These are phyloP conservation scores for Colletotrichum brevisporum DNA, from an alignment of 2,329 filamentous ascomycete species.

Conservation along the genomic window DNA sequence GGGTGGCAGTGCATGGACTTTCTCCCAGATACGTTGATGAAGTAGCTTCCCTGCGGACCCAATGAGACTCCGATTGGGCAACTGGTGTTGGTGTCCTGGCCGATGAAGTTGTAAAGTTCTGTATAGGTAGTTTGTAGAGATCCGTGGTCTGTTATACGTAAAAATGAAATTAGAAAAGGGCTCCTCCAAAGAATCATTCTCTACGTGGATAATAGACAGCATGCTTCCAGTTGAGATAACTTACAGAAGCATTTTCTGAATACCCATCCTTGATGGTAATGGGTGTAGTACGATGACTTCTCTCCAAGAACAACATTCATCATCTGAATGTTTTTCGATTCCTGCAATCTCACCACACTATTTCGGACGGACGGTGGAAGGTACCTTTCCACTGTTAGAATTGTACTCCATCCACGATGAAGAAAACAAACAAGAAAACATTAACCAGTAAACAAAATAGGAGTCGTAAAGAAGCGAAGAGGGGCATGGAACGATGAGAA, in stretches of 20 bases:
- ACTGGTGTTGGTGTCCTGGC: conserved; percentile 11
- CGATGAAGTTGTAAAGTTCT: conserved; percentile 15
- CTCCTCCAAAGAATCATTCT: not conserved
- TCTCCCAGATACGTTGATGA: conserved; percentile 18
- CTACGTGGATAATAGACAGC: not conserved
- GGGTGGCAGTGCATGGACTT: conserved; percentile 16
- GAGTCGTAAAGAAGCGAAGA: not conserved
- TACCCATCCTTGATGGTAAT: conserved; percentile 19
- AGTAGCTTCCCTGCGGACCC: conserved; percentile 16
- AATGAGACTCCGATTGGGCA: conserved; percentile 10
- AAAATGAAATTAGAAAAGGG: not conserved
- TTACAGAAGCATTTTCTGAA: conserved; percentile 22
- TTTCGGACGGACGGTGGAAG: conserved; percentile 14
- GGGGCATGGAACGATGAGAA: not conserved
- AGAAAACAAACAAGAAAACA: not conserved
- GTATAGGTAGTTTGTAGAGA: conserved; percentile 13
- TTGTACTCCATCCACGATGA: not conserved
- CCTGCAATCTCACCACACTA: conserved; percentile 20
- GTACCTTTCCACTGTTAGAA: conserved; percentile 2
- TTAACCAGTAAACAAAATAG: not conserved
- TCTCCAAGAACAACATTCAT: conserved; percentile 13
- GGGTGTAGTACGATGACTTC: conserved; percentile 16
- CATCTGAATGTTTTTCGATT: conserved; percentile 15
- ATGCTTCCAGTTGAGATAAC: not conserved
- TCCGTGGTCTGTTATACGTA: conserved; percentile 13